Conservation (phyloP, 495 filamentous ascomycete species). For the Lichenothelia convexa region DNA sequence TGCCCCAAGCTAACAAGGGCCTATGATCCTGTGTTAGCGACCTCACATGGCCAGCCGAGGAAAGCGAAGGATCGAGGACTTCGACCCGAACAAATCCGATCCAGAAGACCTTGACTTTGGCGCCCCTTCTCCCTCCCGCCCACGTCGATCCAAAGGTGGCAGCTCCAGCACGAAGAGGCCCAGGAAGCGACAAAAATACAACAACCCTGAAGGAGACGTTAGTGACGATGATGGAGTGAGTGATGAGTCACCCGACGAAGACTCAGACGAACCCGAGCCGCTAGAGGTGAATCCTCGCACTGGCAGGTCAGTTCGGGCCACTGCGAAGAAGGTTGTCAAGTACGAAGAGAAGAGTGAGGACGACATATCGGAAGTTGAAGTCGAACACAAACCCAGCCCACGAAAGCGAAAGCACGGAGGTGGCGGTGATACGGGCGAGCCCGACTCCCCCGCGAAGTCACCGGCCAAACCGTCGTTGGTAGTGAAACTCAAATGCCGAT, state of each 20-base stretch:
- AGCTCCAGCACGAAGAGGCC: constrained; percentile 24
- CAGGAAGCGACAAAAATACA: constrained; percentile 30
- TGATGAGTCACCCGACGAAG: constrained; percentile 37
- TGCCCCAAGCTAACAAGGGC: background rate
- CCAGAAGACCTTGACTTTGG: constrained; percentile 67
- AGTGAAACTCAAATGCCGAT: no score
- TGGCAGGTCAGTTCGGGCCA: constrained; percentile 50
- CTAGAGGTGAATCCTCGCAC: constrained; percentile 44
- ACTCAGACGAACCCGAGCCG: constrained; percentile 41
- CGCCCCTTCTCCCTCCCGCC: constrained; percentile 15
- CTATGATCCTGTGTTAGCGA: background rate
- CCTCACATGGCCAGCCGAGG: constrained; percentile 29
- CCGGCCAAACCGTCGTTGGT: no score
- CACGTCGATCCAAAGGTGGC: constrained; percentile 17
- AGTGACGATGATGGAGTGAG: constrained; percentile 46
- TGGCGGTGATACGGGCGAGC: no score
- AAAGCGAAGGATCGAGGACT: constrained; percentile 56
- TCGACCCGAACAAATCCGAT: constrained; percentile 72
- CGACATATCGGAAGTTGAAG: constrained; percentile 24
- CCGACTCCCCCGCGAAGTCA: no score
- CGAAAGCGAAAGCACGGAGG: no score
- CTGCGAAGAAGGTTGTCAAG: constrained; percentile 31
- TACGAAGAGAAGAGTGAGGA: constrained; percentile 24
- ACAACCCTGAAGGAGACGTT: no score
- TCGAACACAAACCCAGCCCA: no score